phyloP scores from a whole-genome alignment of 1,284 basidiomycete species.

The Cystobasidiaceae sp. region DNA sequence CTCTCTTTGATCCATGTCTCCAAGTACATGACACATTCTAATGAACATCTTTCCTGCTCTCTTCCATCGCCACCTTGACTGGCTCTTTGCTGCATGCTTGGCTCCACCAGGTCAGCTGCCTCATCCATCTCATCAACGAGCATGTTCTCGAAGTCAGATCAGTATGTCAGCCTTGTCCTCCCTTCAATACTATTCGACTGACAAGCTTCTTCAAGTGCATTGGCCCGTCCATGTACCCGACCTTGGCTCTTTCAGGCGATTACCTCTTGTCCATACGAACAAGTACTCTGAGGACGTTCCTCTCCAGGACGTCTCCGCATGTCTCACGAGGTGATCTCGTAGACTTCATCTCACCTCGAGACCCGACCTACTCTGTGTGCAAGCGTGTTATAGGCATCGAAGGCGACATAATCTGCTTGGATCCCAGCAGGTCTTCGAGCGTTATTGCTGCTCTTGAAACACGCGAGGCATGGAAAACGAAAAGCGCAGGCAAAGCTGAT shows the following conservation, averaged over 20 bases:
- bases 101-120: conserved; percentile 19
- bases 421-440: conserved; percentile 58
- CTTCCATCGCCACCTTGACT: background rate
- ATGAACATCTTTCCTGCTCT: background rate
- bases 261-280: conserved; percentile 33
- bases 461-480: background rate
- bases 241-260: conserved; percentile 26
- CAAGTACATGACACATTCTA: background rate
- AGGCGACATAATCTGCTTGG: conserved; percentile 82
- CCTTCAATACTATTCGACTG: background rate
- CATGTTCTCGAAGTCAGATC: conserved; percentile 38
- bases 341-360: conserved; percentile 66
- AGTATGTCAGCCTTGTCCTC: conserved; percentile 22
- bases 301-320: conserved; percentile 32
- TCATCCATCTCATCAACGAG: conserved; percentile 39
- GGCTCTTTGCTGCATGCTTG: background rate
- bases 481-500: background rate
- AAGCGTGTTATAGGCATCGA: conserved; percentile 87
- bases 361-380: conserved; percentile 68
- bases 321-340: conserved; percentile 70
- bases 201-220: conserved; percentile 33
- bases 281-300: conserved; percentile 36
- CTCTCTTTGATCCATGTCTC: too few relatives aligned
- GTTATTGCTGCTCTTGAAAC: background rate
- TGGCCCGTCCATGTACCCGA: conserved; percentile 42